Conservation (phyloP, 2,329 filamentous ascomycete species). For the Neopestalotiopsis sp. region DNA sequence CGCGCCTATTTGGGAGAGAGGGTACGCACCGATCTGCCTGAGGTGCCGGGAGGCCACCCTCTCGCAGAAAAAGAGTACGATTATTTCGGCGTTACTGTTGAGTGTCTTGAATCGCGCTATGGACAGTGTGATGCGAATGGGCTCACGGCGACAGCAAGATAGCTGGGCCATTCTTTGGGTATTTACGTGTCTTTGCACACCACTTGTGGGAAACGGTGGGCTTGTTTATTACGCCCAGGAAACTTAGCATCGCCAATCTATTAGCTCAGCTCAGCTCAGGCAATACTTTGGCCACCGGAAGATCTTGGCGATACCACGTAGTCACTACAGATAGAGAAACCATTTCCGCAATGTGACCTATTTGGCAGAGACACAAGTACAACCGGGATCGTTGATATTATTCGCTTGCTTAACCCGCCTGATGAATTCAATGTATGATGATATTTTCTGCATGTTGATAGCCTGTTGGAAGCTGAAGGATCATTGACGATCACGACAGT, state of each 20-base stretch:
- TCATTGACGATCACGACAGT: too few relatives aligned
- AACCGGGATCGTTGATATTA: neutral
- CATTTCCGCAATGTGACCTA: neutral
- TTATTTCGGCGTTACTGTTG: too few relatives aligned
- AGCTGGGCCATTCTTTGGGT: neutral
- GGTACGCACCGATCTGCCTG: too few relatives aligned
- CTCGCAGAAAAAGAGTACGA: too few relatives aligned
- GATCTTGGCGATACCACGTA: neutral
- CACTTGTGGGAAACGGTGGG: neutral
- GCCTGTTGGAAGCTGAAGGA: too few relatives aligned
- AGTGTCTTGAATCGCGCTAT: too few relatives aligned
- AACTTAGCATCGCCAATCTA: neutral
- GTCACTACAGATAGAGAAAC: neutral
- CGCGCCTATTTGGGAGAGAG: too few relatives aligned
- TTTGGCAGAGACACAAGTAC: neutral
- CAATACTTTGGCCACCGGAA: neutral
- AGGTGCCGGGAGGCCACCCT: too few relatives aligned
- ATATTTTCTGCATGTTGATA: neutral
- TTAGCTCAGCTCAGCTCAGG: neutral
- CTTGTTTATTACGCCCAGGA: neutral
- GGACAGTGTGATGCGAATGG: neutral
- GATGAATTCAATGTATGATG: neutral
- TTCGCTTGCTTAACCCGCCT: neutral
- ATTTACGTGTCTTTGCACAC: neutral
- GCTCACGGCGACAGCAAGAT: neutral